These are phyloP conservation scores for Xylaria digitata DNA, from an alignment of 2,329 filamentous ascomycete genomes.

Conservation along the genomic window DNA sequence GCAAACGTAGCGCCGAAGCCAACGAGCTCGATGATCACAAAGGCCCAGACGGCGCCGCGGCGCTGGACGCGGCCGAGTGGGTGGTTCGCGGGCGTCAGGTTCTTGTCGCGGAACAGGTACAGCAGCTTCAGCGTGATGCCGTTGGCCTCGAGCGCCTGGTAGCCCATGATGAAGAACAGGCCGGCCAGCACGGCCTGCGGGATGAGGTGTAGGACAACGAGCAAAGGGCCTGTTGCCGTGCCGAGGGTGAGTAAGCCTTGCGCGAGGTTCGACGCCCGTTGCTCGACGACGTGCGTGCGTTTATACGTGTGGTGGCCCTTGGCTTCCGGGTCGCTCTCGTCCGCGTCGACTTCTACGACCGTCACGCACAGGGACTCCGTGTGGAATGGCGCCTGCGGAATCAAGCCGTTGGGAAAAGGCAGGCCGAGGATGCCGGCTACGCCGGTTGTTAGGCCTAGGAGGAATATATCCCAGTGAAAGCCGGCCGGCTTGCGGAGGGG, in stretches of 20 bases:
- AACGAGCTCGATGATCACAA: constrained; percentile 74
- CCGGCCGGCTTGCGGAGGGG: constrained; percentile 83
- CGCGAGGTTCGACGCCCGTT: constrained; percentile 80
- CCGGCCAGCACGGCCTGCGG: constrained; percentile 83
- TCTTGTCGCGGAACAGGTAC: constrained; percentile 73
- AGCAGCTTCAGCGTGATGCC: constrained; percentile 81
- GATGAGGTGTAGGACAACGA: constrained; percentile 79
- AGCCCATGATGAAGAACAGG: constrained; percentile 86
- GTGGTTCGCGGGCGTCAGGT: constrained; percentile 68
- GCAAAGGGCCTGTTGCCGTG: constrained; percentile 80
- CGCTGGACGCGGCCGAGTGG: constrained; percentile 71
- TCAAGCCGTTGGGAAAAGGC: constrained; percentile 84
- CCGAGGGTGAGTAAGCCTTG: constrained; percentile 82
- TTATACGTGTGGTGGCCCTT: constrained; percentile 67
- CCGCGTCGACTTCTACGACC: constrained; percentile 60
- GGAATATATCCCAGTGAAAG: constrained; percentile 87
- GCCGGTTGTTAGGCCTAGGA: constrained; percentile 81
- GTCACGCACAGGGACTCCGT: constrained; percentile 83
- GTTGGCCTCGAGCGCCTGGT: constrained; percentile 80
- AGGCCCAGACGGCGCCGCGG: constrained; percentile 75
- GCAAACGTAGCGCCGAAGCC: constrained; percentile 84
- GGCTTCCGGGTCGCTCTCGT: constrained; percentile 62
- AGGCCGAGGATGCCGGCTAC: constrained; percentile 80
- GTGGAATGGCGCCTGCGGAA: constrained; percentile 86
- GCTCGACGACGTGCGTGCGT: constrained; percentile 76